phyloP scores from a whole-genome alignment of 2,329 filamentous ascomycete genomes.

The Sarocladium brachiariae region DNA sequence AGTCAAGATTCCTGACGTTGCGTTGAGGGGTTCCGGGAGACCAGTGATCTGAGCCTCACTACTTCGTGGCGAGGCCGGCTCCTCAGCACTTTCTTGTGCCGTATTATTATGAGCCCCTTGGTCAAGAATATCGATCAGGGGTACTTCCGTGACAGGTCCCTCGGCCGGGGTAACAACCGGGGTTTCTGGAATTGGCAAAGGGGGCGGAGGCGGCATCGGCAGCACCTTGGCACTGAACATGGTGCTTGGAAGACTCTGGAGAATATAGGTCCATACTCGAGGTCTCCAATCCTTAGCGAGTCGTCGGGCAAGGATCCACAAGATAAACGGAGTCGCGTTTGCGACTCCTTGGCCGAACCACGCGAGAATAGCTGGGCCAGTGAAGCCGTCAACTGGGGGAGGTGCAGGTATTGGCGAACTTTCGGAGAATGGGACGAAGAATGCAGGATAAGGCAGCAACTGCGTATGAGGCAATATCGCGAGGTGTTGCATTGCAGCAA shows the following conservation, averaged over 20 bases:
- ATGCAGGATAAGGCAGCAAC: conserved; percentile 38
- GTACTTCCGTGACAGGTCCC: conserved; percentile 6
- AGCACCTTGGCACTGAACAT: conserved; percentile 16
- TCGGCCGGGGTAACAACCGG: conserved; percentile 20
- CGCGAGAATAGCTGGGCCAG: conserved; percentile 27
- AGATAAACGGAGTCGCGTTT: conserved; percentile 39
- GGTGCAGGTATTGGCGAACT: conserved; percentile 44
- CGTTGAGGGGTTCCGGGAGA: conserved; percentile 10
- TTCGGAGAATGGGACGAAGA: conserved; percentile 48
- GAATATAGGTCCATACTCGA: conserved; percentile 32
- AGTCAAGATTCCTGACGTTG: conserved; percentile 38
- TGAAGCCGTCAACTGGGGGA: conserved; percentile 32
- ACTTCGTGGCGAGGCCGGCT: not conserved
- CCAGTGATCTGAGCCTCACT: not conserved
- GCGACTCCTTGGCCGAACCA: conserved; percentile 38
- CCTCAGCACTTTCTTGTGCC: not conserved
- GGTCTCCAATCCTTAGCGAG: conserved; percentile 29
- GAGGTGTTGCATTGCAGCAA: conserved; percentile 44
- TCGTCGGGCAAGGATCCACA: conserved; percentile 36
- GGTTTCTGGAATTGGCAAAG: conserved; percentile 8
- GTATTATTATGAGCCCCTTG: not conserved
- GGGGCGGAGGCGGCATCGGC: conserved; percentile 16
- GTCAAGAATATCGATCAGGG: not conserved
- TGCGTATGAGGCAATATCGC: conserved; percentile 36
- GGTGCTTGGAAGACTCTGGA: conserved; percentile 32